phyloP scores from a whole-genome alignment of 2,329 filamentous ascomycete genomes.

The Colletotrichum somersetense region DNA sequence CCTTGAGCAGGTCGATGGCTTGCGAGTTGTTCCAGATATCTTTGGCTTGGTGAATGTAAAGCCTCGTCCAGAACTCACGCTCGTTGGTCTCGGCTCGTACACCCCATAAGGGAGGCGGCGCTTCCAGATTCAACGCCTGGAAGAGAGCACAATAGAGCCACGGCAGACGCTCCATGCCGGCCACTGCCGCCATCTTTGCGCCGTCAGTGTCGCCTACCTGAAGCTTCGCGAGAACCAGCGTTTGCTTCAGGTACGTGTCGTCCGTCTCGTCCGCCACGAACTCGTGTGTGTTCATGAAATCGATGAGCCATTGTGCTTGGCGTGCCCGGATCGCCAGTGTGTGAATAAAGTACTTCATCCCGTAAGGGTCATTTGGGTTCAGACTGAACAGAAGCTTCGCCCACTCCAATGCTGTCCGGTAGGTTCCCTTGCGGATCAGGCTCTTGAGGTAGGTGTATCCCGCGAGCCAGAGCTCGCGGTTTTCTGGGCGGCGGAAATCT shows the following conservation, averaged over 20 bases:
- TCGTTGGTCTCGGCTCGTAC: slow-evolving; percentile 74
- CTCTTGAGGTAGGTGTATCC: slow-evolving; percentile 90
- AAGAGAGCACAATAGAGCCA: slow-evolving; percentile 89
- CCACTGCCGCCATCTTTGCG: slow-evolving; percentile 73
- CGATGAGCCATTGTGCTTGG: slow-evolving; percentile 81
- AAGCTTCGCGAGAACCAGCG: slow-evolving; percentile 80
- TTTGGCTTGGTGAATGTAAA: slow-evolving; percentile 82
- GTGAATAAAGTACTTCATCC: slow-evolving; percentile 83
- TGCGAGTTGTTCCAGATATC: slow-evolving; percentile 89
- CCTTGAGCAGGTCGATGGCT: slow-evolving; percentile 75
- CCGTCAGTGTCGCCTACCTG: slow-evolving; percentile 73
- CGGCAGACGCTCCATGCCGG: slow-evolving; percentile 79
- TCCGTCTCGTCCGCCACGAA: slow-evolving; percentile 57
- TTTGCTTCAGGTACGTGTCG: slow-evolving; percentile 80
- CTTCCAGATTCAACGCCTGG: slow-evolving; percentile 81
- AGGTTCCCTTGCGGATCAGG: slow-evolving; percentile 90
- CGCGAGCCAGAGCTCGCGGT: slow-evolving; percentile 92
- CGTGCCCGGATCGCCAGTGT: slow-evolving; percentile 85
- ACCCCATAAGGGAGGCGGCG: slow-evolving; percentile 88
- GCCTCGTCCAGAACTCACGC: slow-evolving; percentile 74
- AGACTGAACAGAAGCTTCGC: slow-evolving; percentile 84
- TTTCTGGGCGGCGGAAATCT: slow-evolving; percentile 85
- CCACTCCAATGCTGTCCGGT: slow-evolving; percentile 94
- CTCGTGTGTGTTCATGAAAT: slow-evolving; percentile 68
- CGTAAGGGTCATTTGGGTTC: slow-evolving; percentile 85